Evolutionary conservation across 371 early-diverging fungal species (phyloP), one percentile per base, ranked within the genome.

Genomic region (Mucor racemosus): DNA sequence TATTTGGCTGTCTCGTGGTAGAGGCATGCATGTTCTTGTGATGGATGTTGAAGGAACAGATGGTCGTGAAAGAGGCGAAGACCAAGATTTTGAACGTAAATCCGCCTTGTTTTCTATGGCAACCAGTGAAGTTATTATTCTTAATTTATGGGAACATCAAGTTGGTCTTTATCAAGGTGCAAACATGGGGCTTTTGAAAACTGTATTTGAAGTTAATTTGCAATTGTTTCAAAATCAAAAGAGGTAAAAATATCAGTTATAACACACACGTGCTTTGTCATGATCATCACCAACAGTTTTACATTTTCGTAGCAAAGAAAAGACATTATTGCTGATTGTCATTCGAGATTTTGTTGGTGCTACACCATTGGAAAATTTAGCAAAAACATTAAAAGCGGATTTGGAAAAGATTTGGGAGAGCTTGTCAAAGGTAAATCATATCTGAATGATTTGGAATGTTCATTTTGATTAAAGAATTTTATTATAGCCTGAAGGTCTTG

Each of bases 41-140:
- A 88, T 98, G 89, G 99, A 99, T 79, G 99, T 99, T 5, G 99
- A 99, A 74, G 99, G 99, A 55, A 97, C 97, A 3, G 99, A 99
- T 74, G 99, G 99, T 48, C 91, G 99, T 56, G 99, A 98, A 75
- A 92, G 96, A 57, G 98, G 99, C 61, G 99, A 99, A 80, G 95
- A 99, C 73, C 97, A 97, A 89, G 98, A 99, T 68, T 98, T 98
- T 84, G 99, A 99, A 77, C 90, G 99, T 57, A 97, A 97, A 81
- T 94, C 94, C 61, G 97, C 99, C 17, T 84, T 99, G 60, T 99
- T 99, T 75, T 95, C 98, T 19, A 85, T 99, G 73, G 97, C 99
- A 1, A 94, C 95, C 10, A 85, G 95, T 53, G 96, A 98, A 78
- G 98, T 98, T 35, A 88, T 99, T 54, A 91, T 99, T 66, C 86